Conservation (phyloP, 1,284 basidiomycete genomes). For the Trichosporon sp. region DNA sequence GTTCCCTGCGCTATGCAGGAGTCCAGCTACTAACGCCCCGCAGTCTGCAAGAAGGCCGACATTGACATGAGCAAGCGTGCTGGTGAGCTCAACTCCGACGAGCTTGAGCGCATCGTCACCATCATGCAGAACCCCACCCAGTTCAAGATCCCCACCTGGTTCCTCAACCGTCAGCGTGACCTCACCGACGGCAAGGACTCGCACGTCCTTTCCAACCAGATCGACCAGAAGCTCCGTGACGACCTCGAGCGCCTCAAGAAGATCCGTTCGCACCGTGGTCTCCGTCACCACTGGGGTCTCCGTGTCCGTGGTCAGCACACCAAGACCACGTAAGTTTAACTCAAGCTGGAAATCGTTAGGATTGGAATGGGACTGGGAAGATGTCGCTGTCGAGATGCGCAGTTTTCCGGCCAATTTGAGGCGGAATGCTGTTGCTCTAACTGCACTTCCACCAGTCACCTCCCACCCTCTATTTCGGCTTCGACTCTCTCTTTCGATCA, state of each 20-base stretch:
- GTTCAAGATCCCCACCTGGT: slow-evolving; percentile 99
- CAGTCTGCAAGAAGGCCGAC: slow-evolving; percentile 99
- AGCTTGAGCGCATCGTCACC: slow-evolving; percentile 98
- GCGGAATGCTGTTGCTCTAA: too few species aligned
- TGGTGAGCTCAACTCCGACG: slow-evolving; percentile 92
- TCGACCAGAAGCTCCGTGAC: slow-evolving; percentile 98
- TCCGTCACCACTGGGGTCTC: slow-evolving; percentile 96
- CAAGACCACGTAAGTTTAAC: slow-evolving; percentile 75
- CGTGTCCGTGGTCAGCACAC: slow-evolving; percentile 98
- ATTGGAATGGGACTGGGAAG: not conserved
- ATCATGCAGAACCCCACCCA: slow-evolving; percentile 99
- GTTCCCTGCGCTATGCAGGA: not conserved
- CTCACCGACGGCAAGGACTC: slow-evolving; percentile 96
- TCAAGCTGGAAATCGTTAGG: not conserved
- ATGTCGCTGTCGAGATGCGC: too few species aligned
- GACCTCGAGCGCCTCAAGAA: slow-evolving; percentile 99
- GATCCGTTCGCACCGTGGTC: slow-evolving; percentile 97
- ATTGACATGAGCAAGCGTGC: slow-evolving; percentile 98
- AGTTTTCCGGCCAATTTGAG: too few species aligned
- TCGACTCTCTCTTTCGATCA: too few species aligned
- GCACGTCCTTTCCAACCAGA: slow-evolving; percentile 94
- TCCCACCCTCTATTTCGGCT: too few species aligned
- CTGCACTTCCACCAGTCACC: too few species aligned
- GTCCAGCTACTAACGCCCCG: not conserved
- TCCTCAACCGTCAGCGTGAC: slow-evolving; percentile 99